Evolutionary conservation across 352 stramenopile genomes (phyloP), one percentile per base, ranked within the genome.

Genomic region (Globisporangium yorkense): DNA sequence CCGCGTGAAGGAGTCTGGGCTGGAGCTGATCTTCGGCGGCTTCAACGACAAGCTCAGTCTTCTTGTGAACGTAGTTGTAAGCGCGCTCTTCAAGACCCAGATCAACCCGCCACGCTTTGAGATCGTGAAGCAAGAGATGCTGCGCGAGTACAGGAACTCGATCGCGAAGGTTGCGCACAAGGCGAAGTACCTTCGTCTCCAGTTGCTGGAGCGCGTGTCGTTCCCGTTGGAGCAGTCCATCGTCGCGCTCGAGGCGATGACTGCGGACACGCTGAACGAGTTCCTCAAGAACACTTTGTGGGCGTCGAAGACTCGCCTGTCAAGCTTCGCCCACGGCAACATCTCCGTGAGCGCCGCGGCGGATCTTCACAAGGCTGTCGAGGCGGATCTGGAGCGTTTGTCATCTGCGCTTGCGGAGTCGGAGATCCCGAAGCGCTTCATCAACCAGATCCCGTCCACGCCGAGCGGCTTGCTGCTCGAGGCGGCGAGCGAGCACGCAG

Each of bases 301-400:
- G 83, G 54, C 57, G 47, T 59, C 62, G 15, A 75, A 75, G 13
- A 72, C 67, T 4, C 77, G 75, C 56, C 46, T 92, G 5, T 68
- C 74, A 2, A 82, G 70, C 21, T 84, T 95, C 56, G 82, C 75
- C 4, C 81, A 95, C 50, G 85, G 85, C 21, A 95, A 95, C 55
- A 63, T 93, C 46, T 65, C 74, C 0, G 39, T 61, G 33, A n/a
- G 33, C 3, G 58, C 54, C 8, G 80, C 78, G 2, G 56, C 49
- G 0, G 55, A 75, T 52, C 66, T 84, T 39, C 60, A 77, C 37
- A 21, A 56, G 10, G 63, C 74, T 10, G 61, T 92, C 0, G 80
- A 92, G 63, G 33, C 50, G 15, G 63, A 77, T 41, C 61, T 92
- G 10, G 53, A 65, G 8, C 62, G 57, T 40, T 62, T 79, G 12